Base-by-base conservation (phyloP, 176 grass and related monocot genomes). In the Luzula sylvatica region DNA sequence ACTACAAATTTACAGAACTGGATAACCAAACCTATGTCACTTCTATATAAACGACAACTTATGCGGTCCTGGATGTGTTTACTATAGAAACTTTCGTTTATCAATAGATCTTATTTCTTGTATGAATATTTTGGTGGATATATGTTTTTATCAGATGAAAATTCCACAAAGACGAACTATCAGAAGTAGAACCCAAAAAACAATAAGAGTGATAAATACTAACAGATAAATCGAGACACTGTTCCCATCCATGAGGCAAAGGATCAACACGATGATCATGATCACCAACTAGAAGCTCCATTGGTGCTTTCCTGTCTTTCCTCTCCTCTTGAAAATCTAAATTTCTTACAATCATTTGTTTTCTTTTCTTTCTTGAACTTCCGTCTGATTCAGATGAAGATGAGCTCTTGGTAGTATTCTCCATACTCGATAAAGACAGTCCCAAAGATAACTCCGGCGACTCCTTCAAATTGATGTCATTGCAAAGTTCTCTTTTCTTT, bases 171-270 rank as follows among this genome's bases (percentile, higher is more conserved):
- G n/a, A n/a, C n/a, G n/a, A n/a, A 35, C 30, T 35, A 35, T 35
- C 30, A 7, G 9, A n/a, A n/a, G n/a, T n/a, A n/a, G n/a, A 35
- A 35, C 30, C 30, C 30, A 7, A 35, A 35, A 35, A 27, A 47
- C 26, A 7, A 20, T 22, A 23, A 20, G 40, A 39, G 15, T 2
- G 43, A 69, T 41, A 44, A 26, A 56, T 13, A 77, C 65, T 80
- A 52, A 88, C 90, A 39, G 65, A 66, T 35, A 95, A 85, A 66
- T 95, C 90, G 12, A 95, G 84, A 68, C 90, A 88, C 58, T 95
- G 90, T 58, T 95, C 90, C 90, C 90, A 95, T 53, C 84, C 79
- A 11, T 78, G 57, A 20, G 90, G 83, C 64, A 95, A 73, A 23
- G 83, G 90, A 25, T 88, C 76, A n/a, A n/a, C n/a, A n/a, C n/a